Evolutionary conservation across 495 filamentous ascomycete species (phyloP), one percentile per base, ranked within the genome.

Genomic region (Penicillium simplicissimum): DNA sequence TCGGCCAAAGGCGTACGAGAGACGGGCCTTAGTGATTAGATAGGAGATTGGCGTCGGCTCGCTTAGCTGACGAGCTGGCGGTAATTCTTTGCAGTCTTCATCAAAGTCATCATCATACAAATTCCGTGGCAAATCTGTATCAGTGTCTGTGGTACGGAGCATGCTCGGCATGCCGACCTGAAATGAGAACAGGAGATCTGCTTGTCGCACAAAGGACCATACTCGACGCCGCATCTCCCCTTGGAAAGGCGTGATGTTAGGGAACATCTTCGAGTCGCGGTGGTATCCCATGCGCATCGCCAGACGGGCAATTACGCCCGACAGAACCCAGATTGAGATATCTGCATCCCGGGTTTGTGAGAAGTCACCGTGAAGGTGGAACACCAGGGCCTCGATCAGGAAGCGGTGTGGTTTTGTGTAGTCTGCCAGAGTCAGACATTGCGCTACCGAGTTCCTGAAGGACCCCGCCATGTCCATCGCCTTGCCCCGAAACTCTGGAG

Each of bases 251-350:
- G 87, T 85, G 62, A 99, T 88, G 53, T 86, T 87, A 13, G 90
- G 82, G 67, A 92, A 97, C 74, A 88, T 87, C 67, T 89, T 90
- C 14, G 91, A 86, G 71, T 99, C 95, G 57, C 96, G 85, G 68
- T 99, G 95, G 61, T 97, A 96, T 49, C 95, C 95, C 91, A 96
- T 96, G 28, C 91, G 84, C 82, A 97, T 92, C 10, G 94, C 91
- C 57, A 97, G 77, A 58, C 94, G 87, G 25, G 90, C 87, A 61
- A 96, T 86, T 66, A 96, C 85, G 21, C 91, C 89, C 8, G 86
- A 82, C 57, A 95, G 83, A 49, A 97, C 79, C 88, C 93, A 96
- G 10, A 96, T 79, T 11, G 87, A 89, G 10, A 90, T 79, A 60
- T 97, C 93, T 11, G 90, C 84, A 64, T 97, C 92, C 76, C 86